phyloP scores from a whole-genome alignment of 2,329 filamentous ascomycete genomes.

The Ceratocystis destructans region DNA sequence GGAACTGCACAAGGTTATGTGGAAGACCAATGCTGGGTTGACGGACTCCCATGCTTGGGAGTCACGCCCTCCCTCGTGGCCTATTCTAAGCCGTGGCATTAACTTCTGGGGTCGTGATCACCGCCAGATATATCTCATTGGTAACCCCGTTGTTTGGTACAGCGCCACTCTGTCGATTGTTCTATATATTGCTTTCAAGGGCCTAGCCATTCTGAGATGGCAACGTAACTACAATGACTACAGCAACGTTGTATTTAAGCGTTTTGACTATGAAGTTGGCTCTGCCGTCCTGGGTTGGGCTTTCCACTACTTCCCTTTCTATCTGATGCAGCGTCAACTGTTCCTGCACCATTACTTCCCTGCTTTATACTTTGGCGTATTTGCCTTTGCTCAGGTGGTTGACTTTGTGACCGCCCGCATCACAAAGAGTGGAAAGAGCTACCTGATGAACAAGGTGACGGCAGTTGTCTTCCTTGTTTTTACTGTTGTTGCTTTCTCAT shows the following conservation, averaged over 20 bases:
- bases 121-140: constrained; percentile 90
- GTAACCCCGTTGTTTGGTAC: constrained; percentile 94
- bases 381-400: constrained; percentile 76
- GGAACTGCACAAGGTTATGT: constrained; percentile 97
- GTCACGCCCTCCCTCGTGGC: constrained; percentile 87
- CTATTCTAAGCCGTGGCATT: constrained; percentile 80
- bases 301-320: constrained; percentile 98
- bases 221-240: constrained; percentile 89
- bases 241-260: constrained; percentile 67
- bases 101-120: constrained; percentile 97
- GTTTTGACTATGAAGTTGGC: constrained; percentile 94
- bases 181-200: constrained; percentile 75
- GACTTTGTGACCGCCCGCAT: constrained; percentile 73
- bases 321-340: constrained; percentile 91
- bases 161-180: constrained; percentile 64
- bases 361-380: constrained; percentile 85
- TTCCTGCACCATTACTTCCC: constrained; percentile 99
- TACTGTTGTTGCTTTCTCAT: constrained; percentile 59
- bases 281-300: constrained; percentile 85
- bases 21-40: constrained; percentile 91
- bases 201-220: constrained; percentile 75
- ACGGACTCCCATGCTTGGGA: constrained; percentile 98
- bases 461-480: constrained; percentile 61
- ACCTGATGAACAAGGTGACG: constrained; percentile 59
- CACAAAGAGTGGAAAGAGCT: constrained; percentile 42